A percentile compares a stretch with the other conserved stretches of the same genome.
These are phyloP conservation scores for Antrodiella citrinella DNA, from an alignment of 768 basidiomycete species.

Conservation along the genomic window DNA sequence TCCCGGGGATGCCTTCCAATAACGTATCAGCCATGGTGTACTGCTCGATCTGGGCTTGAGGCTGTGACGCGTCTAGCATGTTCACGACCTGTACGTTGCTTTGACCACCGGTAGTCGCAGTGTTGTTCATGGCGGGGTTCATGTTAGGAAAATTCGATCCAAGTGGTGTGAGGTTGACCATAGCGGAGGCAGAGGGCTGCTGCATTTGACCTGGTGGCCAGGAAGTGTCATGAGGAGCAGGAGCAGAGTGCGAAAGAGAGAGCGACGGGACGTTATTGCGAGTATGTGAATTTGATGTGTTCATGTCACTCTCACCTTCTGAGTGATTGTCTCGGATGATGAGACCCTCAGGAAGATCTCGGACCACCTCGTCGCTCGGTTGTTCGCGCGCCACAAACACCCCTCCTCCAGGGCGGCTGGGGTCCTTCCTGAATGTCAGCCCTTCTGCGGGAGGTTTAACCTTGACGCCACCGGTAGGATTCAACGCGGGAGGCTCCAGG, in stretches of 20 bases:
- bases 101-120: slow-evolving; percentile 23
- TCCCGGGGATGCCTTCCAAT: slow-evolving; percentile 72
- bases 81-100: slow-evolving; percentile 73
- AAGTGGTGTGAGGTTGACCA: slow-evolving; percentile 50
- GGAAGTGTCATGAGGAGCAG: background rate
- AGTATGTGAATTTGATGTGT: slow-evolving; percentile 9
- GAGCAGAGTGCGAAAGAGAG: slow-evolving; percentile 8
- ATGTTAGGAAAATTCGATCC: slow-evolving; percentile 44
- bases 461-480: slow-evolving; percentile 71
- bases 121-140: slow-evolving; percentile 66
- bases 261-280: slow-evolving; percentile 13
- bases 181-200: slow-evolving; percentile 9
- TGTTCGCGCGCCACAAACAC: slow-evolving; percentile 60
- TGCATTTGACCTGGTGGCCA: slow-evolving; percentile 3
- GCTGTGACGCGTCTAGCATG: slow-evolving; percentile 53
- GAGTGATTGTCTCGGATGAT: slow-evolving; percentile 39
- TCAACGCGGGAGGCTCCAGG: slow-evolving; percentile 51
- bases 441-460: slow-evolving; percentile 38
- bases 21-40: slow-evolving; percentile 63
- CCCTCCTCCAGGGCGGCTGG: slow-evolving; percentile 77
- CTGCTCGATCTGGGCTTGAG: slow-evolving; percentile 40
- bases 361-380: slow-evolving; percentile 14
- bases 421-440: slow-evolving; percentile 72
- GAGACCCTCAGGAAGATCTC: slow-evolving; percentile 45
- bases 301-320: slow-evolving; percentile 38